Evolutionary conservation across 2,329 filamentous ascomycete genomes (phyloP).

Genomic region (Mariannaea sp.): DNA sequence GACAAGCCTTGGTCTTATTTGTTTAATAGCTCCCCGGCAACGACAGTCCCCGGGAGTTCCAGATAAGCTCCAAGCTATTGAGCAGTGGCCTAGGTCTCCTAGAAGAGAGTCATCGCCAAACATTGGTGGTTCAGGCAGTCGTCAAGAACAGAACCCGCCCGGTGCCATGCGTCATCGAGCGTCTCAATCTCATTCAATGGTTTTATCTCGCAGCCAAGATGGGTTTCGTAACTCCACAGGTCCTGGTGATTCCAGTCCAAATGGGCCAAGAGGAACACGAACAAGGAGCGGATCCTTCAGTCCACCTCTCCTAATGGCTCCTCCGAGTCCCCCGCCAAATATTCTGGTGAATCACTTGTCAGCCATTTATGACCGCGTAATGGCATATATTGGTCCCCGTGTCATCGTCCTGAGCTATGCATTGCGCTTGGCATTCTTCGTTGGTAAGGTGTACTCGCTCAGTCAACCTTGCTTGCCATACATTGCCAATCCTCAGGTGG

Average conservation of each 20-base stretch:
- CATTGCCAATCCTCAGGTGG: slow-evolving; percentile 65
- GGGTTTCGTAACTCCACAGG: slow-evolving; percentile 34
- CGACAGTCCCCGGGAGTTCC: slow-evolving; percentile 26
- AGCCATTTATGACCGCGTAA: slow-evolving; percentile 43
- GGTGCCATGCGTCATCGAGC: slow-evolving; percentile 26
- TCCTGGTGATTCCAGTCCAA: slow-evolving; percentile 22
- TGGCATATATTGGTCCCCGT: slow-evolving; percentile 34
- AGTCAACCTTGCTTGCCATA: slow-evolving; percentile 73
- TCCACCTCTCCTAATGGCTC: slow-evolving; percentile 56
- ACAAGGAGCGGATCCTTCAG: slow-evolving; percentile 29
- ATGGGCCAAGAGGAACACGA: slow-evolving; percentile 22
- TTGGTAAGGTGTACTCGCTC: slow-evolving; percentile 69
- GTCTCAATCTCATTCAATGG: slow-evolving; percentile 43
- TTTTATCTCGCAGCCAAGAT: slow-evolving; percentile 50
- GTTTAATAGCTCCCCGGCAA: slow-evolving; percentile 39
- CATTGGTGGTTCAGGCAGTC: slow-evolving; percentile 14
- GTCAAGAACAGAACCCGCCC: slow-evolving; percentile 21
- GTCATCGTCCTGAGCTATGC: slow-evolving; percentile 42
- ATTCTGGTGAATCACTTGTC: slow-evolving; percentile 42
- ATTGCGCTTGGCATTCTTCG: slow-evolving; percentile 65
- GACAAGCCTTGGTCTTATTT: slow-evolving; percentile 40
- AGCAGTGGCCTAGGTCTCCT: slow-evolving; percentile 22
- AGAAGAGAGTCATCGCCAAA: slow-evolving; percentile 28
- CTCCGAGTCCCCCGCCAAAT: slow-evolving; percentile 47
- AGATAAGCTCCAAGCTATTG: slow-evolving; percentile 37